Evolutionary conservation across 805 yeast species (phyloP).

Genomic region (Tanozyma kutaoensis): DNA sequence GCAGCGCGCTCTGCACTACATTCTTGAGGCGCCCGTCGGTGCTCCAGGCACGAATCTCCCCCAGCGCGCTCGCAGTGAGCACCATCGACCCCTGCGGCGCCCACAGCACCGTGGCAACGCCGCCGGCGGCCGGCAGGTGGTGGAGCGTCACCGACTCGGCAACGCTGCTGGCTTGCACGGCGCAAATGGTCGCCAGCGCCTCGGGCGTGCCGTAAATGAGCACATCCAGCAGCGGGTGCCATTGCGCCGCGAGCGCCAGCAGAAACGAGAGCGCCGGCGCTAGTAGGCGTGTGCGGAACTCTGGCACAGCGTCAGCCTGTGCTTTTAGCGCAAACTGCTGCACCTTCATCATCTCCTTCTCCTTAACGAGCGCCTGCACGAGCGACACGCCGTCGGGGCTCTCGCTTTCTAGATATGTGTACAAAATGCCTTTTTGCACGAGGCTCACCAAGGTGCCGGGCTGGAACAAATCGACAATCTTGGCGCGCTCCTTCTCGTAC

Average conservation of each 20-base stretch:
- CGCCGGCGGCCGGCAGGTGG: slow-evolving; percentile 21
- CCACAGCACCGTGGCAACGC: slow-evolving; percentile 38
- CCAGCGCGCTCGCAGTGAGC: slow-evolving; percentile 53
- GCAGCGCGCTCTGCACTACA: slow-evolving; percentile 11
- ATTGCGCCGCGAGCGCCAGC: slow-evolving; percentile 32
- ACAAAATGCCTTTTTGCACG: slow-evolving; percentile 77
- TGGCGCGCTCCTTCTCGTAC: slow-evolving; percentile 32
- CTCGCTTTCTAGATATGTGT: too few species aligned
- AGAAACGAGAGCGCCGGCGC: slow-evolving; percentile 24
- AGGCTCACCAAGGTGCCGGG: slow-evolving; percentile 71
- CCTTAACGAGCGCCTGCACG: slow-evolving; percentile 49
- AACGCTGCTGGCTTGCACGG: slow-evolving; percentile 14
- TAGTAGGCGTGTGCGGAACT: slow-evolving; percentile 18
- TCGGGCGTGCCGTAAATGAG: slow-evolving; percentile 44
- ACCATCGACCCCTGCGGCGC: slow-evolving; percentile 50
- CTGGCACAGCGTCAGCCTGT: slow-evolving; percentile 10
- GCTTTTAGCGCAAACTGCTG: too few species aligned
- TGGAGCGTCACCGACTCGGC: slow-evolving; percentile 16
- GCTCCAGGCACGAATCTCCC: slow-evolving; percentile 73
- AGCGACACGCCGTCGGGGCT: too few species aligned
- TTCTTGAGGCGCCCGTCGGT: slow-evolving; percentile 53
- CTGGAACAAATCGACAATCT: slow-evolving; percentile 39
- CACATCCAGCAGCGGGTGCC: slow-evolving; percentile 41
- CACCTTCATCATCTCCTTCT: too few species aligned
- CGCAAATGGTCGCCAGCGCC: slow-evolving; percentile 32